Evolutionary conservation across 306 rosid genomes (phyloP), one percentile per base, ranked within the genome.

Genomic region (Pterocarpus macrocarpus): DNA sequence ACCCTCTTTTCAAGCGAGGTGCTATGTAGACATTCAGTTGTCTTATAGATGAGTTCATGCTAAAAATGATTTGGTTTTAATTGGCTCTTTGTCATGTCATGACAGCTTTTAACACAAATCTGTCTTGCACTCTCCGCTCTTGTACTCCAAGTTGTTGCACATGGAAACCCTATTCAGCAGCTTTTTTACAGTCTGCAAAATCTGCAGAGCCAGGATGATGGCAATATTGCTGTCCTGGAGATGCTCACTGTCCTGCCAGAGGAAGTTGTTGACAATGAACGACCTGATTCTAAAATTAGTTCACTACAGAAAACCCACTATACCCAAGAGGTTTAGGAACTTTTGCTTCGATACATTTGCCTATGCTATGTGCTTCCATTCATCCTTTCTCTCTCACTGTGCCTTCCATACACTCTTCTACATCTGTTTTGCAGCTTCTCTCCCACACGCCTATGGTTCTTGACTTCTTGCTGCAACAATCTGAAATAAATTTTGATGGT

Each of bases 221-320:
- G 95, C 38, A 90, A 90, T 82, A 43, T 89, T 73, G 98, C 97
- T 58, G 97, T 95, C 58, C 81, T 95, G 87, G 98, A 95, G 90
- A 88, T 95, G 98, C 97, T 95, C 75, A 95, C 98, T 39, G 97
- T 95, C 69, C 80, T 95, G 71, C 98, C 98, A 4, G 98, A 95
- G 86, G 98, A 95, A 89, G 90, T 92, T 66, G 80, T 90, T 73
- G 98, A 92, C 82, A 87, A 66, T 85, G 94, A 88, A 76, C 87
- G 76, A 61, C 70, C 64, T 38, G 95, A 92, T 59, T 82, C 74
- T 38, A 91, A 89, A 85, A 87, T 88, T 44, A 90, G 79, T 89
- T 85, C 87, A 65, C 84, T 83, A 30, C 86, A 85, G 83, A 88
- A 87, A 78, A 92, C 72, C 85, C 97, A 94, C 64, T 94, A 89